phyloP scores from a whole-genome alignment of 306 rosid genomes.

The Prunus davidiana region DNA sequence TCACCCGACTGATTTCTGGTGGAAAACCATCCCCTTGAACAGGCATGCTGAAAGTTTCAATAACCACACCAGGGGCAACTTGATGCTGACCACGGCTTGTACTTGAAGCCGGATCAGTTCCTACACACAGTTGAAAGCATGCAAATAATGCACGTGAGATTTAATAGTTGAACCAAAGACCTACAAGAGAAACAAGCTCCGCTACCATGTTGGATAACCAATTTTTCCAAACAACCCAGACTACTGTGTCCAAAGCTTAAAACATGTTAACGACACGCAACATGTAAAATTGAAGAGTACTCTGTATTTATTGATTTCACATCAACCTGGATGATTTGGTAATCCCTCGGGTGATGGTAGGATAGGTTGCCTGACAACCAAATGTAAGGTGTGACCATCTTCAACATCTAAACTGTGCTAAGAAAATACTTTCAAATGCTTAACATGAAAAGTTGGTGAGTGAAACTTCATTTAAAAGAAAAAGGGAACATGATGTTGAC shows the following conservation, averaged over 20 bases:
- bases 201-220: not conserved
- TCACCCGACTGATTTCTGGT: slow-evolving; percentile 77
- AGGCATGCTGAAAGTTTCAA: slow-evolving; percentile 88
- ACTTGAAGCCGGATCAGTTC: slow-evolving; percentile 69
- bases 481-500: not conserved
- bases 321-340: slow-evolving; percentile 64
- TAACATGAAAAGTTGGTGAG: slow-evolving; percentile 8
- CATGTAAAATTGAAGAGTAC: not conserved
- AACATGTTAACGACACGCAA: not conserved
- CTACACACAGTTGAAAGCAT: slow-evolving; percentile 39
- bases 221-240: not conserved
- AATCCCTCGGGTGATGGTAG: slow-evolving; percentile 56
- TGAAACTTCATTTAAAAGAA: not conserved
- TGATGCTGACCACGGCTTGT: slow-evolving; percentile 62
- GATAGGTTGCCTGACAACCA: slow-evolving; percentile 87
- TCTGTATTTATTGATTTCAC: not conserved
- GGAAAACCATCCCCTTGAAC: slow-evolving; percentile 74
- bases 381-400: slow-evolving; percentile 97
- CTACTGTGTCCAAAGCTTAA: not conserved
- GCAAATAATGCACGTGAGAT: not conserved
- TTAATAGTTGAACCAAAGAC: not conserved
- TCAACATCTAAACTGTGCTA: slow-evolving; percentile 83
- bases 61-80: slow-evolving; percentile 77
- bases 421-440: slow-evolving; percentile 26
- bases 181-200: not conserved